Conservation (phyloP, 768 basidiomycete species). For the Podaxis sp. region DNA sequence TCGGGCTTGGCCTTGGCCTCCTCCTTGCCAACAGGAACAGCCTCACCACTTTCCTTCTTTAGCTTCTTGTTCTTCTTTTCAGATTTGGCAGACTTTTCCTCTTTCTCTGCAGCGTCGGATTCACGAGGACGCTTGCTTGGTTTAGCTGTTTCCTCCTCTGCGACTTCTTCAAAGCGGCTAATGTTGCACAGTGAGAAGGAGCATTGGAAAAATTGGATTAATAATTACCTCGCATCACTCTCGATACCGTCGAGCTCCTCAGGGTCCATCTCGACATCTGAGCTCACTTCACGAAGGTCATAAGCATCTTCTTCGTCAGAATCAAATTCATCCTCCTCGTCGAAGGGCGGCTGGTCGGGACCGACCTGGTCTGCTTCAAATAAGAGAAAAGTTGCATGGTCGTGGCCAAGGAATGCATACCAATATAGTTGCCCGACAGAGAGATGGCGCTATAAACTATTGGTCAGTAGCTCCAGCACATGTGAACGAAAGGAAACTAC, state of each 20-base stretch:
- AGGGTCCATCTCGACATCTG: conserved; percentile 76
- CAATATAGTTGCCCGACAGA: conserved; percentile 83
- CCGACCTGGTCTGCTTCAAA: conserved; percentile 48
- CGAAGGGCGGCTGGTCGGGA: conserved; percentile 47
- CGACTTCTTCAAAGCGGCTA: conserved; percentile 77
- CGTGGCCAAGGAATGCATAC: conserved; percentile 33
- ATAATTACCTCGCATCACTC: conserved; percentile 51
- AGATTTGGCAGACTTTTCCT: conserved; percentile 33
- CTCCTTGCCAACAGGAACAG: conserved; percentile 43
- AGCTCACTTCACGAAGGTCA: conserved; percentile 74
- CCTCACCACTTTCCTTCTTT: conserved; percentile 52
- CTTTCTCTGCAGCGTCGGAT: conserved; percentile 41
- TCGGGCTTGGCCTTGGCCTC: conserved; percentile 18
- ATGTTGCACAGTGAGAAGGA: not conserved
- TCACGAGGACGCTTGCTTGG: conserved; percentile 71
- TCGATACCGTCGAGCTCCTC: conserved; percentile 58
- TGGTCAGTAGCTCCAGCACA: conserved; percentile 12
- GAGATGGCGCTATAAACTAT: conserved; percentile 55
- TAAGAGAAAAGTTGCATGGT: not conserved
- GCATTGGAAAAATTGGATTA: not conserved
- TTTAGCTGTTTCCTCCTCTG: conserved; percentile 43
- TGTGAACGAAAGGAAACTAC: conserved; percentile 33
- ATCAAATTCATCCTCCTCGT: conserved; percentile 41
- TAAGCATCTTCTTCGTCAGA: conserved; percentile 59
- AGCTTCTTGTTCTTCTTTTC: conserved; percentile 79